These are phyloP conservation scores for Candida tammaniensis DNA, from an alignment of 805 yeast genomes.

Conservation along the genomic window DNA sequence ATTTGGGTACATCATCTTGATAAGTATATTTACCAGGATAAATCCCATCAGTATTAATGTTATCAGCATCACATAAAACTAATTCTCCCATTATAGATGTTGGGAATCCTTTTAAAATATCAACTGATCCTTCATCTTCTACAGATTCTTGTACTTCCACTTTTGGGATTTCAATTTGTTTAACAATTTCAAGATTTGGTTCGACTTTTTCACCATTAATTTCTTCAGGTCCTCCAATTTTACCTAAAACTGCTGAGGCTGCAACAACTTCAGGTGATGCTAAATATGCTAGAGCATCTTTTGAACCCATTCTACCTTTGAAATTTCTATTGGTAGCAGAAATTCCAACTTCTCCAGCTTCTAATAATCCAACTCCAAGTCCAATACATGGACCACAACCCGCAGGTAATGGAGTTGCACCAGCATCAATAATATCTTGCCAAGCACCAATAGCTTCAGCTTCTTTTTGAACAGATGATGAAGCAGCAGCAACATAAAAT, in stretches of 20 bases:
- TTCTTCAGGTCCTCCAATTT: slow-evolving; percentile 90
- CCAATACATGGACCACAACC: slow-evolving; percentile 99
- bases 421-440: slow-evolving; percentile 85
- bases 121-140: slow-evolving; percentile 47
- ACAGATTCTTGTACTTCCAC: slow-evolving; percentile 29
- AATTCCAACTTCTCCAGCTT: slow-evolving; percentile 97
- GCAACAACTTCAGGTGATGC: slow-evolving; percentile 99
- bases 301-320: slow-evolving; percentile 99
- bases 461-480: slow-evolving; percentile 86
- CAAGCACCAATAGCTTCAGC: slow-evolving; percentile 93
- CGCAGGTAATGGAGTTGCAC: slow-evolving; percentile 92
- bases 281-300: slow-evolving; percentile 91
- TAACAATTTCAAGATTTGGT: slow-evolving; percentile 47
- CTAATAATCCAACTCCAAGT: slow-evolving; percentile 86
- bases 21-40: slow-evolving; percentile 99
- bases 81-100: slow-evolving; percentile 84
- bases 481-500: slow-evolving; percentile 97
- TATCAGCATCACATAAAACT: slow-evolving; percentile 94
- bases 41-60: slow-evolving; percentile 96
- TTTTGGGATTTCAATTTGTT: slow-evolving; percentile 33
- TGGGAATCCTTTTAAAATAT: slow-evolving; percentile 89
- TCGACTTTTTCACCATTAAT: slow-evolving; percentile 52
- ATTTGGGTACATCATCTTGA: slow-evolving; percentile 94
- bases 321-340: slow-evolving; percentile 98
- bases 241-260: slow-evolving; percentile 94